Evolutionary conservation across 2,329 filamentous ascomycete genomes (phyloP).

Genomic region (Zalaria obscura): DNA sequence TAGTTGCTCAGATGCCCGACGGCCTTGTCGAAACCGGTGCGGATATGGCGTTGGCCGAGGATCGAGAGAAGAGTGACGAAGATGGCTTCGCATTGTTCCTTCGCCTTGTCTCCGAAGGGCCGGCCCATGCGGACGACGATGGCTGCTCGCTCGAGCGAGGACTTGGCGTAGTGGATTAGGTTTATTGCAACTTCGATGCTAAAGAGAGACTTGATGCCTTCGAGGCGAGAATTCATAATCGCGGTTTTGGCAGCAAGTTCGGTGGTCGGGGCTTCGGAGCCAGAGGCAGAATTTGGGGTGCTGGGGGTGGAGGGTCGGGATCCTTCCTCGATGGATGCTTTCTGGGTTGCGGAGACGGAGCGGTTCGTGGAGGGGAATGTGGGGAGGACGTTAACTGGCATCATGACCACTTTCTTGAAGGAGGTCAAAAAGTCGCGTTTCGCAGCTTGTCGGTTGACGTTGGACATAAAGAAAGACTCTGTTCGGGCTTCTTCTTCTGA

Average conservation of each 20-base stretch:
- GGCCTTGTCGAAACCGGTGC: conserved; percentile 84
- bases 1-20: conserved; percentile 84
- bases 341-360: conserved; percentile 7
- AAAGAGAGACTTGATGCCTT: conserved; percentile 89
- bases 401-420: conserved; percentile 98
- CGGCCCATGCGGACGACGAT: conserved; percentile 71
- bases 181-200: conserved; percentile 90
- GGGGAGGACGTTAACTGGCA: conserved; percentile 84
- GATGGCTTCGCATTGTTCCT: conserved; percentile 77
- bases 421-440: conserved; percentile 94
- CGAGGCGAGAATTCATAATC: conserved; percentile 85
- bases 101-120: conserved; percentile 61
- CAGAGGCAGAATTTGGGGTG: conserved; percentile 11
- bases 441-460: conserved; percentile 83
- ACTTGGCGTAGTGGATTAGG: conserved; percentile 77
- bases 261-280: conserved; percentile 60
- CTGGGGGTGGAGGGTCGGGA: conserved; percentile 15
- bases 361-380: conserved; percentile 41
- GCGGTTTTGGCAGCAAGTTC: conserved; percentile 96
- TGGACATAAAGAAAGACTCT: conserved; percentile 93
- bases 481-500: conserved; percentile 80
- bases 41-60: conserved; percentile 74
- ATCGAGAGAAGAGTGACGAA: conserved; percentile 76
- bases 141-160: conserved; percentile 71
- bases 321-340: conserved; percentile 8